Evolutionary conservation across 2,329 filamentous ascomycete genomes (phyloP).

Genomic region (Diaporthe citri): DNA sequence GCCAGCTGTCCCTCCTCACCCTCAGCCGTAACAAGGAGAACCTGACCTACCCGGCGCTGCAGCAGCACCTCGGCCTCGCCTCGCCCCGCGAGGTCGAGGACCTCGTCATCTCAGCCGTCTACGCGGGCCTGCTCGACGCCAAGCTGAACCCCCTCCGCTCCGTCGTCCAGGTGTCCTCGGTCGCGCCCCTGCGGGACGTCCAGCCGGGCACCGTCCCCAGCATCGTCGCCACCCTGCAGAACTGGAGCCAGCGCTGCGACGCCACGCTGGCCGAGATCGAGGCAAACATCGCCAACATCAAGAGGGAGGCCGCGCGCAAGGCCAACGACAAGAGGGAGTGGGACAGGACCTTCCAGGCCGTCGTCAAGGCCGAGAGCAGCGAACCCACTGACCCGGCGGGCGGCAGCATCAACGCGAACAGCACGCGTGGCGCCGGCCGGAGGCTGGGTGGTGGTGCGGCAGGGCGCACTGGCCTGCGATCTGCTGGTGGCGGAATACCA

Average conservation of each 20-base stretch:
- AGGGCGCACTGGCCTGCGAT: conserved; percentile 13
- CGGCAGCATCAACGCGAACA: conserved; percentile 43
- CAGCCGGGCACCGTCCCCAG: conserved; percentile 77
- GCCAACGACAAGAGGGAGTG: conserved; percentile 63
- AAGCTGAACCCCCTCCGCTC: conserved; percentile 85
- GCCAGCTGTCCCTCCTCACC: conserved; percentile 88
- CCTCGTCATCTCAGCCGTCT: conserved; percentile 88
- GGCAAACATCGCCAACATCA: conserved; percentile 77
- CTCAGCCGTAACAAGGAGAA: conserved; percentile 68
- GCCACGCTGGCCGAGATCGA: conserved; percentile 81
- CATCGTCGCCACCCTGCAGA: conserved; percentile 76
- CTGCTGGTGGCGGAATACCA: not conserved
- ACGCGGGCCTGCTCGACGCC: conserved; percentile 83
- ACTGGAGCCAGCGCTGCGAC: conserved; percentile 85
- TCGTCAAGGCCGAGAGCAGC: conserved; percentile 60
- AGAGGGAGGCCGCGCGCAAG: conserved; percentile 66
- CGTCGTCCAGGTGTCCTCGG: conserved; percentile 80
- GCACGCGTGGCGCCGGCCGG: conserved; percentile 5
- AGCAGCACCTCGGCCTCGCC: conserved; percentile 74
- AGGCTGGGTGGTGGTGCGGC: conserved; percentile 40
- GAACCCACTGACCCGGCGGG: conserved; percentile 33
- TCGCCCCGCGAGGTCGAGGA: conserved; percentile 81
- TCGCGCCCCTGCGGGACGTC: conserved; percentile 89
- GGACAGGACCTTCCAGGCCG: conserved; percentile 61
- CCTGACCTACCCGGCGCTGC: conserved; percentile 80